Conservation (phyloP, 768 basidiomycete species). For the Mycena belliarum region DNA sequence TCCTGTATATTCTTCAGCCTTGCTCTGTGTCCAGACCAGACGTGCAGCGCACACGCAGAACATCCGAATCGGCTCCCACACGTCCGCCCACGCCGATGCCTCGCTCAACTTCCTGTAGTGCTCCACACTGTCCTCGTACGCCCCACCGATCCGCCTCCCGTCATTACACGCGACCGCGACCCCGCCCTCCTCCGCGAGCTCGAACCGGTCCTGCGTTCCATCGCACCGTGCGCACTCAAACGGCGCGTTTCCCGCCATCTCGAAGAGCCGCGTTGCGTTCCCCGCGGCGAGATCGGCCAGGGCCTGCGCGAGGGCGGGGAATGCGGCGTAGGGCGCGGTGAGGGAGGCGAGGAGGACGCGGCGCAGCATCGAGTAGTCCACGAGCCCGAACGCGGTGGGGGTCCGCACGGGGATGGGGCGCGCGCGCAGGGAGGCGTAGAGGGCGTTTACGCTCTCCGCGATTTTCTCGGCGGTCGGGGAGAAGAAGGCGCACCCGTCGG, state of each 20-base stretch:
- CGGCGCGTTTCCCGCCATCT: constrained; percentile 13
- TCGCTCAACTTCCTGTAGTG: constrained; percentile 2
- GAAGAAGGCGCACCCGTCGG: constrained; percentile 38
- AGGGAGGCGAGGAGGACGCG: constrained; percentile 33
- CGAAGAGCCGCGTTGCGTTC: constrained; percentile 29
- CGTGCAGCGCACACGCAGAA: not conserved
- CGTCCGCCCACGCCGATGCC: not conserved
- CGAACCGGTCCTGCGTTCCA: constrained; percentile 3
- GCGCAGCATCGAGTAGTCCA: constrained; percentile 37
- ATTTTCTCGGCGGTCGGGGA: constrained; percentile 36
- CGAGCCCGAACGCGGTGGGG: constrained; percentile 32
- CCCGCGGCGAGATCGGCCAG: constrained; percentile 37
- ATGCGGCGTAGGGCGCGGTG: constrained; percentile 36
- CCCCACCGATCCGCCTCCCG: constrained; percentile 1
- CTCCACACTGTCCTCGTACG: constrained; percentile 1
- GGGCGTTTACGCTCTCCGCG: constrained; percentile 33
- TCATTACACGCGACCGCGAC: constrained; percentile 13
- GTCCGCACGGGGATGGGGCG: constrained; percentile 37
- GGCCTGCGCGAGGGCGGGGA: constrained; percentile 34
- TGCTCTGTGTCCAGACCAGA: too few species aligned
- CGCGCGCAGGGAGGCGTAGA: constrained; percentile 33
- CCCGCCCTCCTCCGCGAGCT: not conserved
- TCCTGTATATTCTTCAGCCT: too few species aligned
- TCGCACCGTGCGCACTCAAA: constrained; percentile 34
- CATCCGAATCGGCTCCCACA: not conserved